phyloP scores from a whole-genome alignment of 345 rosid genomes.

The Murraya paniculata region DNA sequence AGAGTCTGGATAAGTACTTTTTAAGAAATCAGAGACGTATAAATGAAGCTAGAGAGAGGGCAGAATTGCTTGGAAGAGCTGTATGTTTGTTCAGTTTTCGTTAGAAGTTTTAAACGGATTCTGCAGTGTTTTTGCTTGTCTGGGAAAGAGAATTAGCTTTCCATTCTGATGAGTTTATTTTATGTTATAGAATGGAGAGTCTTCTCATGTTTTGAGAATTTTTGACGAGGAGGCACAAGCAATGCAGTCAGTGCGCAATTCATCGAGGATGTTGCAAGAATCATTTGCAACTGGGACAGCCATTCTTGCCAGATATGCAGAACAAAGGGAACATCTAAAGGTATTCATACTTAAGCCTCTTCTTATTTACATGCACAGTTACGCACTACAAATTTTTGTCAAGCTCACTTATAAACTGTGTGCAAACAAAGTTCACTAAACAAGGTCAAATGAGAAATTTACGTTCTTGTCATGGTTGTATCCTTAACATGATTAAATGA shows the following conservation, averaged over 20 bases:
- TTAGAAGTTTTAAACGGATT: not conserved
- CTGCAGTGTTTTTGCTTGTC: not conserved
- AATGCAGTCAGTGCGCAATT: constrained; percentile 76
- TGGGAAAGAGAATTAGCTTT: not conserved
- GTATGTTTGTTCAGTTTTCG: constrained; percentile 32
- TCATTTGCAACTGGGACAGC: constrained; percentile 77
- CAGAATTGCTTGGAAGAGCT: constrained; percentile 79
- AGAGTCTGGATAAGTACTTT: constrained; percentile 64
- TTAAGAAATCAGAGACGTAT: constrained; percentile 63
- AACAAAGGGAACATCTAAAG: constrained; percentile 92
- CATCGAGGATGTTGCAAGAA: constrained; percentile 82
- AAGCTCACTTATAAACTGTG: not conserved
- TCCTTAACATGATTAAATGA: not conserved
- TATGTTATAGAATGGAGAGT: constrained; percentile 64
- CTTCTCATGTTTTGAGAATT: constrained; percentile 77
- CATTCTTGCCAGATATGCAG: constrained; percentile 77
- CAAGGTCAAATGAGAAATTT: not conserved
- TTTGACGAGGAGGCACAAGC: constrained; percentile 94
- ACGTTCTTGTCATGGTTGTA: constrained; percentile 1
- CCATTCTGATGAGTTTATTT: not conserved
- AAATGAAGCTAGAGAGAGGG: constrained; percentile 81
- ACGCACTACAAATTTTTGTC: not conserved
- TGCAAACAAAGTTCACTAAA: not conserved
- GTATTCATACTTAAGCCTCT: constrained; percentile 24
- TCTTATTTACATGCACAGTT: not conserved